These are phyloP conservation scores for Penicillium silybi DNA, from an alignment of 495 filamentous ascomycete genomes.

Conservation along the genomic window DNA sequence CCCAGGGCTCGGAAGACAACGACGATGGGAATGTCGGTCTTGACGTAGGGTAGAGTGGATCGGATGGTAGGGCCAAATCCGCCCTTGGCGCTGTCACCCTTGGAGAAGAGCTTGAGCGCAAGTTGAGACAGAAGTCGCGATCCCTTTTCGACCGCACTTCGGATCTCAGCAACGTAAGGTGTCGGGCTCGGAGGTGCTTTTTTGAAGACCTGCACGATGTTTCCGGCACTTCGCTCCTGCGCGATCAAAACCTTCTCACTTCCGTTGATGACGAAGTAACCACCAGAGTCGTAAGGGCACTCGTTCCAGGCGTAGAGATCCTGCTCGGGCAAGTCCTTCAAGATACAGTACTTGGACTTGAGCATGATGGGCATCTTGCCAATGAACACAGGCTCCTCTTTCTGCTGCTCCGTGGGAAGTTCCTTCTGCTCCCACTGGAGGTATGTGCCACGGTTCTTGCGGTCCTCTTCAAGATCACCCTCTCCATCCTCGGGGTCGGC, in stretches of 20 bases:
- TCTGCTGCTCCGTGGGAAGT: constrained; percentile 57
- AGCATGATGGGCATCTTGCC: constrained; percentile 97
- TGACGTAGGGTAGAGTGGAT: constrained; percentile 87
- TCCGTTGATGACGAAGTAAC: constrained; percentile 99
- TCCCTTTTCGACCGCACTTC: constrained; percentile 94
- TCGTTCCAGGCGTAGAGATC: constrained; percentile 84
- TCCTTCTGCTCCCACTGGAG: constrained; percentile 50
- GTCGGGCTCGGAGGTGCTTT: constrained; percentile 84
- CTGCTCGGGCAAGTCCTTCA: constrained; percentile 75
- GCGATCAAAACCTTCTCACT: constrained; percentile 98
- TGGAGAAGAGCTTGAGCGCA: constrained; percentile 80
- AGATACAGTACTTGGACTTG: constrained; percentile 87
- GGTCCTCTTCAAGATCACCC: constrained; percentile 41
- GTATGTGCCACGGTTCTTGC: constrained; percentile 41
- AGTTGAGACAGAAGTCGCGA: constrained; percentile 88
- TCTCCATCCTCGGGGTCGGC: constrained; percentile 50
- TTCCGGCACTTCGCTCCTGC: constrained; percentile 94
- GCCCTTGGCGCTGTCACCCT: constrained; percentile 72
- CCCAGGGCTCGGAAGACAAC: constrained; percentile 94
- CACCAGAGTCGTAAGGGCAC: constrained; percentile 95
- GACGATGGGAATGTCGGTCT: constrained; percentile 86
- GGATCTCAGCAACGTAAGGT: constrained; percentile 90
- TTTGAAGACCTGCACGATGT: constrained; percentile 98
- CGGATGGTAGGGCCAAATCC: constrained; percentile 83
- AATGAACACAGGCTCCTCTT: constrained; percentile 71